Evolutionary conservation across 352 stramenopile species (phyloP), one percentile per base, ranked within the genome.

Genomic region (Phytopythium montanum): DNA sequence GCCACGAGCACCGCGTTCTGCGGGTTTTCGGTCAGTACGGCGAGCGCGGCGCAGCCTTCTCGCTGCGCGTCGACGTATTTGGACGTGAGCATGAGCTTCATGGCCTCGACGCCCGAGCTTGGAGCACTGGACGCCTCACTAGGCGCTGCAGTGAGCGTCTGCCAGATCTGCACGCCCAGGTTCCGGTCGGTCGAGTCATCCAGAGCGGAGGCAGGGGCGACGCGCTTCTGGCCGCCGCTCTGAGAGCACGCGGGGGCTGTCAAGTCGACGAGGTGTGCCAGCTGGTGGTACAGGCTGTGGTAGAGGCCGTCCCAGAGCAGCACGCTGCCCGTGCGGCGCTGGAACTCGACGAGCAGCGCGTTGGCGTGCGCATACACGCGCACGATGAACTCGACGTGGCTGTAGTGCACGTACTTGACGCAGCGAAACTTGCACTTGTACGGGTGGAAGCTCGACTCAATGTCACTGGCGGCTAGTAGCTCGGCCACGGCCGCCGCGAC

Each of bases 401-500:
- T 88, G 69, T 91, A 94, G 62, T 92, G 80, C 36, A 92, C 79
- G 56, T 92, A 88, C 64, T 91, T 91, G 62, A 94, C 74, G 60
- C 85, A 92, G 55, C 92, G 92, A 62, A 94, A 94, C 66, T 94
- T 94, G 72, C 82, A 91, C 57, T 92, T 92, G 42, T 76, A 68
- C 29, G 83, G 70, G 52, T 87, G 73, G 52, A 92, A 78, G 48
- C 74, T 75, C 51, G 81, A 76, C 62, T 90, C 82, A 56, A 94
- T 82, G 25, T 86, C 76, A 53, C 70, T 83, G 5, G 78, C 79
- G 19, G 69, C 62, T 9, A 94, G 77, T 54, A 76, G 33, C 31
- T 86, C 70, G 6, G 72, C 70, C n/a, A 85, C 67, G 0, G 61
- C 61, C 6, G 66, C 73, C 0, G 80, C 73, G 13, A 60, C 63